Percentiles rank a stretch among this genome's conserved stretches.
Evolutionary conservation across 805 yeast genomes (phyloP).

Genomic region (Priceomyces carsonii): DNA sequence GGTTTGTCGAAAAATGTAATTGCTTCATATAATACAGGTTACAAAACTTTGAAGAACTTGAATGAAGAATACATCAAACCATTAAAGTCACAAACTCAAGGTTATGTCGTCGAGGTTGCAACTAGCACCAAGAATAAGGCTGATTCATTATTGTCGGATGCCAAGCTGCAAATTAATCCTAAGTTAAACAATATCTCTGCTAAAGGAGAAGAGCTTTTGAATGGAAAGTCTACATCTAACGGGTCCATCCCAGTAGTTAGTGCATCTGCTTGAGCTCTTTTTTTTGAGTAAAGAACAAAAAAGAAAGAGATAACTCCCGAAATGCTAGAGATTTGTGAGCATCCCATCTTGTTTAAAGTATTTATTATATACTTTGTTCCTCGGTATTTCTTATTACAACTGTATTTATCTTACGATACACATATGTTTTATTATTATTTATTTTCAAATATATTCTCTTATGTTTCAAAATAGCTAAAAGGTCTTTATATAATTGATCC

Average conservation of each 20-base stretch:
- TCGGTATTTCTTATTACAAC: too few species aligned
- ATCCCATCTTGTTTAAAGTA: too few species aligned
- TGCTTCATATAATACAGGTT: slow-evolving; percentile 37
- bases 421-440: too few species aligned
- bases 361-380: too few species aligned
- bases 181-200: slow-evolving; percentile 11
- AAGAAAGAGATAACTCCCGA: too few species aligned
- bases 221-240: slow-evolving; percentile 11
- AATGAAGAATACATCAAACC: slow-evolving; percentile 40
- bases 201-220: slow-evolving; percentile 10
- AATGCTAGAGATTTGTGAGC: too few species aligned
- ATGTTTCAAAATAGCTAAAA: too few species aligned
- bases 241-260: slow-evolving; percentile 16
- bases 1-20: slow-evolving; percentile 22
- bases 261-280: slow-evolving; percentile 26
- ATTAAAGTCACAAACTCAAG: slow-evolving; percentile 39
- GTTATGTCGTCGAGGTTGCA: slow-evolving; percentile 38
- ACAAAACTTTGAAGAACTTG: slow-evolving; percentile 30
- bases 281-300: too few species aligned
- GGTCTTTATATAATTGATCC: slow-evolving; percentile 58
- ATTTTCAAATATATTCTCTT: too few species aligned
- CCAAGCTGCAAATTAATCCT: slow-evolving; percentile 17
- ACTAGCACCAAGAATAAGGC: slow-evolving; percentile 35
- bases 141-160: slow-evolving; percentile 26
- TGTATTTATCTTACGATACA: too few species aligned